Percentiles rank a stretch among this genome's conserved stretches.
phyloP scores from a whole-genome alignment of 495 filamentous ascomycete species.

The Neurospora sp. region DNA sequence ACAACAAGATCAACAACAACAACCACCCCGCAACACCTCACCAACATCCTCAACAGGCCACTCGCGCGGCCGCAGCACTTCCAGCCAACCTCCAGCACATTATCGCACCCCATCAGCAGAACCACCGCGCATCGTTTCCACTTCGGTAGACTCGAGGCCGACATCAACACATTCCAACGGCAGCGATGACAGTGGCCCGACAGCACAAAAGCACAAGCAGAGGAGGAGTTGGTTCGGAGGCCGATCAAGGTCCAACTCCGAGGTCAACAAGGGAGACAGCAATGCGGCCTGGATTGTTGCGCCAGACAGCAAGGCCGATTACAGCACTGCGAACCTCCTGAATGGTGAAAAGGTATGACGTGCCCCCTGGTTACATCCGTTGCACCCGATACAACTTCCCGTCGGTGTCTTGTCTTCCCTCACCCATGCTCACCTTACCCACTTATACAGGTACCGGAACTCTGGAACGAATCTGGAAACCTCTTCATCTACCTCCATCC shows the following conservation, averaged over 20 bases:
- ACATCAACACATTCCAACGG: conserved; percentile 4
- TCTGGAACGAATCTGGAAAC: conserved; percentile 81
- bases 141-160: conserved; percentile 10
- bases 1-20: not conserved
- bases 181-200: conserved; percentile 26
- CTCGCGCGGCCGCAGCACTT: not conserved
- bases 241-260: conserved; percentile 34
- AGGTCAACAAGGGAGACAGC: conserved; percentile 10
- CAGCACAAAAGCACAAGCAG: conserved; percentile 18
- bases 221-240: conserved; percentile 36
- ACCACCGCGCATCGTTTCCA: not conserved
- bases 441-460: conserved; percentile 55
- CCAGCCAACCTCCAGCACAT: not conserved
- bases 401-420: not conserved
- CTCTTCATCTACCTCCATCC: conserved; percentile 79
- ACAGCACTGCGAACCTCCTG: conserved; percentile 47
- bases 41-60: not conserved
- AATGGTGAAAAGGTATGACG: conserved; percentile 49
- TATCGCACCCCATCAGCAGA: not conserved
- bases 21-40: not conserved
- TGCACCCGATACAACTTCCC: not conserved
- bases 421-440: not conserved
- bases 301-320: conserved; percentile 47
- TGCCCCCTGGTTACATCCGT: not conserved
- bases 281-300: conserved; percentile 55